Base-by-base conservation (phyloP, 164 flowering plant species). In the Amborella trichopoda region DNA sequence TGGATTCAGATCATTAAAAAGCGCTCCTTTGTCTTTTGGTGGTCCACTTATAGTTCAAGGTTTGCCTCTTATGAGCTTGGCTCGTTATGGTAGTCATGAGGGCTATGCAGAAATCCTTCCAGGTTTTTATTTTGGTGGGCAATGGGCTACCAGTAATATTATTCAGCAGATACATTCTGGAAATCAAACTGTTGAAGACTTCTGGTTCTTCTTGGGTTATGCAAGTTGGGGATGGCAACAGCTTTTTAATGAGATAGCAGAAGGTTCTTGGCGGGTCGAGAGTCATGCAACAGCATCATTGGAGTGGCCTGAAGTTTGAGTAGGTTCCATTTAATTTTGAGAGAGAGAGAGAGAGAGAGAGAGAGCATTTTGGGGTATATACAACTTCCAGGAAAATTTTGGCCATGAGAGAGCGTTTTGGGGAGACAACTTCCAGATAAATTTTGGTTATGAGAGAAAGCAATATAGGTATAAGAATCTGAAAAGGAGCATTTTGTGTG, bases 121-220 rank as follows among this genome's bases (percentile, higher is more conserved):
- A 25, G 67, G 72, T 39, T 50, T 77, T 11, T 72, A 70, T 64
- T 81, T 78, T 53, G 75, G 87, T 16, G 83, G 78, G 49, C 86
- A 83, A 37, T 20, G 40, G 18, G 77, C 72, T 0, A 75, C 88
- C 2, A 6, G 51, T 42, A 17, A 42, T 44, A 61, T 57, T 54
- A 60, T 85, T 22, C 62, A 72, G 49, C 70, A 47, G 20, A 27
- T 81, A 20, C 75, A 59, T 52, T 52, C 60, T 6, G 77, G 81
- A 25, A 76, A 75, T 44, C 53, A 26, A 27, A 62, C 78, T 50
- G 44, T 68, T 6, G 3, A 47, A 21, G 74, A 73, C 33, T 79
- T 61, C 48, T 90, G 97, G 95, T 85, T 90, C 66, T 85, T 90
- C 67, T 54, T 83, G 61, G 97, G 97, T 6, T 79, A 67, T 46